Base-by-base conservation (phyloP, 441 rosid species). In the Erodium texanum region DNA sequence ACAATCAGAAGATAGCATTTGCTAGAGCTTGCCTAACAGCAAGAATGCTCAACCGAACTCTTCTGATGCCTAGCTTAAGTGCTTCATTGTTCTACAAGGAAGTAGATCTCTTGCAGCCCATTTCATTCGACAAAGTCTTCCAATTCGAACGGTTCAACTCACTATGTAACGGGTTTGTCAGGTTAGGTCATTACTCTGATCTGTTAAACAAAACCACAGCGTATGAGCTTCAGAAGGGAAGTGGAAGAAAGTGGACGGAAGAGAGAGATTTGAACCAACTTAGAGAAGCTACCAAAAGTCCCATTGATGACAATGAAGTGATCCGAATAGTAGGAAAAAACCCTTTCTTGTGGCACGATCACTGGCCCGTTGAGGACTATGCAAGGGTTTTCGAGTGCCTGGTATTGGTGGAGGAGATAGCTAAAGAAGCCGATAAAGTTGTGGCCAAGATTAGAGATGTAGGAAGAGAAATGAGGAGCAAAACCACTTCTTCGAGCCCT, bases 341-440 rank as follows among this genome's bases (percentile, higher is more conserved):
- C 69, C 93, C 97, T 0, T 93, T 93, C 78, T 69, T 94, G 73
- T 94, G 99, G 99, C 97, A 91, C 24, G 99, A 94, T 77, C 99
- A 94, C 75, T 91, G 99, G 99, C 88, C 97, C 0, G 89, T 91
- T 20, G 78, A 77, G 76, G 97, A 91, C 66, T 91, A 94, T 68
- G 99, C 96, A 5, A 88, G 77, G 78, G 79, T 89, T 58, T 86
- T 94, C 73, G 97, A 92, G 73, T 92, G 99, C 70, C 81, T 94
- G 70, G 89, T 77, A 56, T 84, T 89, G 62, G 86, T 89, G 0
- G 88, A 87, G 41, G 97, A 86, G 71, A 86, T 91, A 72, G 63
- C 84, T 0, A 80, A 73, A 52, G 97, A 88, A 77, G 97, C 97
- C 0, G 88, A 90, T 68, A 83, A 71, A 75, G 97, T 94, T 66